Percentiles rank a stretch among this genome's conserved stretches.
Conservation (phyloP, 1,284 basidiomycete genomes). For the Trichosporon inkin region DNA sequence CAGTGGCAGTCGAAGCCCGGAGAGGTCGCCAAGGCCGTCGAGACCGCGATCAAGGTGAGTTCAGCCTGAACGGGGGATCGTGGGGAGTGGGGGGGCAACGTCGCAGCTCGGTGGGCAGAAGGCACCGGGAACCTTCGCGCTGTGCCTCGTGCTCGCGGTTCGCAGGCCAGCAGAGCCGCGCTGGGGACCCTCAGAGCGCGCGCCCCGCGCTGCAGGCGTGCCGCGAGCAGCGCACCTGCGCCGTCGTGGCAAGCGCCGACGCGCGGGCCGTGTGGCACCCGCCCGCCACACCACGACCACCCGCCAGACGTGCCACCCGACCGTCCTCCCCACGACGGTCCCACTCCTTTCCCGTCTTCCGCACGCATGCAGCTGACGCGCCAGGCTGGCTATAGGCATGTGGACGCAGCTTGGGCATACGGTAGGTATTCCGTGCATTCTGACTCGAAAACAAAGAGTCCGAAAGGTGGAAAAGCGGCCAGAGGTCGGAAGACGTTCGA, state of each 20-base stretch:
- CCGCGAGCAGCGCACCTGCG: background rate
- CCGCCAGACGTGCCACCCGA: background rate
- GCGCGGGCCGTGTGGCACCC: too few species aligned
- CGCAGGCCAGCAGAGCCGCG: background rate
- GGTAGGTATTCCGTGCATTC: slow-evolving; percentile 18
- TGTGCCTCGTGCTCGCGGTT: background rate
- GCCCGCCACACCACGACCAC: background rate
- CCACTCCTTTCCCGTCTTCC: background rate
- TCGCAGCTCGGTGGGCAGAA: background rate
- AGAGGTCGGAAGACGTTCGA: background rate
- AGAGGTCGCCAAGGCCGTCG: slow-evolving; percentile 51
- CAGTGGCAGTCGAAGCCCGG: slow-evolving; percentile 49
- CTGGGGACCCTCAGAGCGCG: too few species aligned
- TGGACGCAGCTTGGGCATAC: slow-evolving; percentile 57
- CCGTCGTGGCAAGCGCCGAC: too few species aligned
- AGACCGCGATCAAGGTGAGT: slow-evolving; percentile 44
- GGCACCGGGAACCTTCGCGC: too few species aligned
- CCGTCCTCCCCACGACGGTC: background rate
- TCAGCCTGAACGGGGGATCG: background rate
- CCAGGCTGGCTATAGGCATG: slow-evolving; percentile 61
- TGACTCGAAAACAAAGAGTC: background rate
- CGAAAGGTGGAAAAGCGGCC: background rate
- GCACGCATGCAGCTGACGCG: background rate
- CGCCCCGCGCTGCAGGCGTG: too few species aligned
- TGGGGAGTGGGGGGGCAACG: background rate